Percentiles rank a stretch among this genome's conserved stretches.
These are phyloP conservation scores for Mortierella hygrophila DNA, from an alignment of 192 early-diverging fungal species.

Conservation along the genomic window DNA sequence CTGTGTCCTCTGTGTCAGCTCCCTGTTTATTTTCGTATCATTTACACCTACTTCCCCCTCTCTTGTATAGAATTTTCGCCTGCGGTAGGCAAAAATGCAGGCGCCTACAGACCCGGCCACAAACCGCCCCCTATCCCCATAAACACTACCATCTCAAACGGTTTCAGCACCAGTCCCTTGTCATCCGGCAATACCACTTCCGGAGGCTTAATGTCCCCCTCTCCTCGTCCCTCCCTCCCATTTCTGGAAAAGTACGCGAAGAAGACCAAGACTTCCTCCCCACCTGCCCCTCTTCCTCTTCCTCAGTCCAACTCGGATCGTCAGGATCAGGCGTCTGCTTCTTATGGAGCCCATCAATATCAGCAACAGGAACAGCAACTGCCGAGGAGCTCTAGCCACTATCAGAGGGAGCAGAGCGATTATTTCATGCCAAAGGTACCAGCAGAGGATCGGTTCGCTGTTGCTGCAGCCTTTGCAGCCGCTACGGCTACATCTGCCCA, in stretches of 20 bases:
- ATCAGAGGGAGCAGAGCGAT: constrained; percentile 22
- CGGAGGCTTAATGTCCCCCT: constrained; percentile 14
- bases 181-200: background rate
- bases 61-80: background rate
- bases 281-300: constrained; percentile 24
- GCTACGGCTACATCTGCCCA: background rate
- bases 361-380: background rate
- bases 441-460: constrained; percentile 7
- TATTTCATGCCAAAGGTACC: constrained; percentile 21
- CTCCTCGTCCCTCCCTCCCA: constrained; percentile 37
- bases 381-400: background rate
- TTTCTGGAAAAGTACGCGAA: constrained; percentile 59
- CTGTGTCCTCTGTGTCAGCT: background rate
- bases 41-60: background rate
- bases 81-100: background rate
- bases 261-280: constrained; percentile 23
- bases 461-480: background rate
- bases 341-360: background rate
- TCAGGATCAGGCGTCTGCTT: background rate
- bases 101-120: constrained; percentile 18
- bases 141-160: background rate
- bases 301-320: constrained; percentile 14
- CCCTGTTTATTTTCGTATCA: background rate
- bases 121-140: constrained; percentile 23
- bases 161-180: background rate